These are phyloP conservation scores for Gleditsia sinensis DNA, from an alignment of 306 rosid species.

Conservation along the genomic window DNA sequence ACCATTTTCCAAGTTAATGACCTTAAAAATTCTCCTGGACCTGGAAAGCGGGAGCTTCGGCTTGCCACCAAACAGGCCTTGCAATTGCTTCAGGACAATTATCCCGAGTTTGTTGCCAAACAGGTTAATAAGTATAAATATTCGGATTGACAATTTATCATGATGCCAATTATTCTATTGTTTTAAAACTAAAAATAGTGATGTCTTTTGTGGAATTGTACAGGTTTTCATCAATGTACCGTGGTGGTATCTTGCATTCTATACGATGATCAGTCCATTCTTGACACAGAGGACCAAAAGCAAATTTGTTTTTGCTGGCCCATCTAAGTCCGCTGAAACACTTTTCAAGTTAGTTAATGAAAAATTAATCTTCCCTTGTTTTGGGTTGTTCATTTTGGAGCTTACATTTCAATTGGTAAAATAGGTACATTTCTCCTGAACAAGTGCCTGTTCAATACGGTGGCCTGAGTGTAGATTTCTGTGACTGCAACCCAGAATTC, in stretches of 20 bases:
- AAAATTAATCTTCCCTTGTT: neutral
- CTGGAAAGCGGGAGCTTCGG: slow-evolving; percentile 72
- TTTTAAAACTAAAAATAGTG: neutral
- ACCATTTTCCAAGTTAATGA: slow-evolving; percentile 87
- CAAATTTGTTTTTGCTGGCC: slow-evolving; percentile 52
- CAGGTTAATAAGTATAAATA: slow-evolving; percentile 51
- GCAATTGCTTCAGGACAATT: slow-evolving; percentile 89
- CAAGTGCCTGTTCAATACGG: slow-evolving; percentile 90
- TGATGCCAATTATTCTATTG: neutral
- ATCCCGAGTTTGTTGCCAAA: slow-evolving; percentile 92
- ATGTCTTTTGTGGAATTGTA: neutral
- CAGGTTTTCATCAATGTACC: slow-evolving; percentile 57
- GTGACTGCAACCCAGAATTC: slow-evolving; percentile 95
- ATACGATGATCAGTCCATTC: slow-evolving; percentile 52
- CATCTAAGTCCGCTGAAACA: slow-evolving; percentile 49
- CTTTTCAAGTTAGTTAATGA: slow-evolving; percentile 67
- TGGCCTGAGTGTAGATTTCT: slow-evolving; percentile 85
- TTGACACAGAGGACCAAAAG: slow-evolving; percentile 58
- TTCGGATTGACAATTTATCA: neutral
- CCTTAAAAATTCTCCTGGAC: slow-evolving; percentile 84
- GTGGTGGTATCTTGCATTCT: slow-evolving; percentile 60
- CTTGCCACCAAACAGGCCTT: slow-evolving; percentile 84
- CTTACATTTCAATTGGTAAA: slow-evolving; percentile 8
- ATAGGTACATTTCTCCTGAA: slow-evolving; percentile 84
- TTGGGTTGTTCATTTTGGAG: slow-evolving; percentile 13